Evolutionary conservation across 2,329 filamentous ascomycete genomes (phyloP).

Genomic region (Venturia oleaginea): DNA sequence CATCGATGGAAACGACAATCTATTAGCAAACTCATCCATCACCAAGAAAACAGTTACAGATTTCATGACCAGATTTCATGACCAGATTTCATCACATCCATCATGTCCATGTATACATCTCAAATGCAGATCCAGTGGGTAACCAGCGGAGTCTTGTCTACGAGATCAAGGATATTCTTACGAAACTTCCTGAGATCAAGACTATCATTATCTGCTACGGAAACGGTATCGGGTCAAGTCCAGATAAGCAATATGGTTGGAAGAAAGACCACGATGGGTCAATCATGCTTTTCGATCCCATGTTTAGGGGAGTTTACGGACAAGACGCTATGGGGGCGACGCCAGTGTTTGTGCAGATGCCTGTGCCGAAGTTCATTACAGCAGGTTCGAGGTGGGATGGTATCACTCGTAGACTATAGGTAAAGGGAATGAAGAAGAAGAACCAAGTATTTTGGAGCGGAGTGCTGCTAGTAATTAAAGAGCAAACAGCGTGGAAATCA

Average conservation of each 20-base stretch:
- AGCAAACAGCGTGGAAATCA: too few species aligned
- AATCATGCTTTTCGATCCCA: background rate
- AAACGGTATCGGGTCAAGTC: background rate
- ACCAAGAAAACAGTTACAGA: background rate
- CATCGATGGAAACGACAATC: background rate
- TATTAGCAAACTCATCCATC: background rate
- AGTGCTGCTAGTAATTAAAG: too few species aligned
- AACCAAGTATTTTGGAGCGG: too few species aligned
- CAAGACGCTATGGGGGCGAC: background rate
- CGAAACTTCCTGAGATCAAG: background rate
- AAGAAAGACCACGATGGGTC: background rate
- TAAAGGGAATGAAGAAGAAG: too few species aligned
- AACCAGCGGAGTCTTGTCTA: too few species aligned
- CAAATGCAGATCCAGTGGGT: too few species aligned
- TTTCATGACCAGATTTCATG: too few species aligned
- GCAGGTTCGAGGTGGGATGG: background rate
- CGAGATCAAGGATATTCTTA: background rate
- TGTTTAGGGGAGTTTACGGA: too few species aligned
- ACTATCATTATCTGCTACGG: background rate
- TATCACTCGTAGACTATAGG: too few species aligned
- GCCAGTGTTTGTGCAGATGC: background rate
- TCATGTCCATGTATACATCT: too few species aligned
- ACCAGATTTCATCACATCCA: too few species aligned
- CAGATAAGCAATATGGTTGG: background rate
- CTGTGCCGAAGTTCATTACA: background rate